Percentiles rank a stretch among this genome's conserved stretches.
These are phyloP conservation scores for Teratosphaeria pseudoeucalypti DNA, from an alignment of 2,329 filamentous ascomycete genomes.

Conservation along the genomic window DNA sequence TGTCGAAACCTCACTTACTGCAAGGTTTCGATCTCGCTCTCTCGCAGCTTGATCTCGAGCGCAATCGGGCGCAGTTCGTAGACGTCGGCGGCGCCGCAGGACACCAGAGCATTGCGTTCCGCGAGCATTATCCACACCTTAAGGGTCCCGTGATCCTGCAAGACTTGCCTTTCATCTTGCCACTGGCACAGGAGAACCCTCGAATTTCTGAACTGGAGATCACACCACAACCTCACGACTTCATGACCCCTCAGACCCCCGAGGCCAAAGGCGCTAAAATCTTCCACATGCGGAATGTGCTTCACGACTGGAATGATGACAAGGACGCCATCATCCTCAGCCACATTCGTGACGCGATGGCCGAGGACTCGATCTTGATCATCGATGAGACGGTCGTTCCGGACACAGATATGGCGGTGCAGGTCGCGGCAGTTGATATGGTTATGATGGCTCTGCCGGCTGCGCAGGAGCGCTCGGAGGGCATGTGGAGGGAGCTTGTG, in stretches of 20 bases:
- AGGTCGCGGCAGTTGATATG: conserved; percentile 8
- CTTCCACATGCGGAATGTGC: conserved; percentile 16
- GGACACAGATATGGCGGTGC: conserved; percentile 4
- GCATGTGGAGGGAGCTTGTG: not conserved
- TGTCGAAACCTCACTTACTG: not conserved
- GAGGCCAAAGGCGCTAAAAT: conserved; percentile 9
- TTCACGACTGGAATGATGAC: conserved; percentile 17
- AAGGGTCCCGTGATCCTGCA: conserved; percentile 3
- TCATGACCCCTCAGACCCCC: conserved; percentile 6
- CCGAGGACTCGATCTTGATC: conserved; percentile 4
- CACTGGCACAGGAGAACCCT: conserved; percentile 1
- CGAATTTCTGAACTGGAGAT: conserved; percentile 4
- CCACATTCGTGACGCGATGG: conserved; percentile 5
- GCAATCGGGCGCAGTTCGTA: not conserved
- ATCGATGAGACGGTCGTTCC: conserved; percentile 7
- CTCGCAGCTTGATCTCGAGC: not conserved
- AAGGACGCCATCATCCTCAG: conserved; percentile 3
- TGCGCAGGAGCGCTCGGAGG: conserved; percentile 2
- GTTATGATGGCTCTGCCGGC: conserved; percentile 9
- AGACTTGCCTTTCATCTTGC: conserved; percentile 1
- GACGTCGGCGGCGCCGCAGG: not conserved
- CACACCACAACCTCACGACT: conserved; percentile 7
- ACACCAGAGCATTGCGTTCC: not conserved
- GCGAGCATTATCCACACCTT: conserved; percentile 1
- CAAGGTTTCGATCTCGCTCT: not conserved